Percentiles rank a stretch among this genome's conserved stretches.
phyloP scores from a whole-genome alignment of 2,329 filamentous ascomycete genomes.

The Neophaeococcomyces mojaviensis region DNA sequence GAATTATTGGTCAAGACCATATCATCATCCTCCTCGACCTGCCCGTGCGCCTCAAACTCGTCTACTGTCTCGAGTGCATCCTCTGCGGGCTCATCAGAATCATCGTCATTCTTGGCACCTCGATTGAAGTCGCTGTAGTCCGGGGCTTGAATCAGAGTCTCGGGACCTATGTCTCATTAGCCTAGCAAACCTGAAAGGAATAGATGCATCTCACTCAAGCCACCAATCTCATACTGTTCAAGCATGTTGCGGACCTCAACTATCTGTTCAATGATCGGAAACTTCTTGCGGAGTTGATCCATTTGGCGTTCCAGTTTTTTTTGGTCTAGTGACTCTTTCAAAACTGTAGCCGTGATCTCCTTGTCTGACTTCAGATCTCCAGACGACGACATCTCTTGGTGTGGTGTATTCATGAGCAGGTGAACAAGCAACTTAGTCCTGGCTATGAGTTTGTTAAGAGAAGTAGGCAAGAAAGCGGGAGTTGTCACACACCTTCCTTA shows the following conservation, averaged over 20 bases:
- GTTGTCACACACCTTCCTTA: conserved; percentile 36
- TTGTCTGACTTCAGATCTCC: conserved; percentile 1
- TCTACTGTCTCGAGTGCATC: background rate
- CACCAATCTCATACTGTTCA: conserved; percentile 19
- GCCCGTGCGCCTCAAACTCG: background rate
- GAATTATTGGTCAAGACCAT: background rate
- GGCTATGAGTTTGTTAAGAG: conserved; percentile 13
- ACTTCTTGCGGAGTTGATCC: conserved; percentile 9
- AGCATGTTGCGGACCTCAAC: conserved; percentile 16
- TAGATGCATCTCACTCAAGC: conserved; percentile 16
- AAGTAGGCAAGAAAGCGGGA: background rate
- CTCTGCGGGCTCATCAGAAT: background rate
- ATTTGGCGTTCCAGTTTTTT: conserved; percentile 18
- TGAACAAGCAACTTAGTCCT: conserved; percentile 22
- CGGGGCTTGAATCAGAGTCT: conserved; percentile 14
- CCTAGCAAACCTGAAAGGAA: background rate
- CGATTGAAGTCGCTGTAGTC: conserved; percentile 8
- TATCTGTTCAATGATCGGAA: conserved; percentile 17
- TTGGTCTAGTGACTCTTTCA: conserved; percentile 18
- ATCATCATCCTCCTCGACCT: background rate
- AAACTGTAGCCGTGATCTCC: conserved; percentile 14
- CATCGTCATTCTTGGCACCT: conserved; percentile 4
- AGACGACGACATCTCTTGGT: conserved; percentile 10
- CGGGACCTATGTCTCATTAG: conserved; percentile 14
- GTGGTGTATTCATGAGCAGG: conserved; percentile 20